These are phyloP conservation scores for Pisolithus tinctorius DNA, from an alignment of 768 basidiomycete species.

Conservation along the genomic window DNA sequence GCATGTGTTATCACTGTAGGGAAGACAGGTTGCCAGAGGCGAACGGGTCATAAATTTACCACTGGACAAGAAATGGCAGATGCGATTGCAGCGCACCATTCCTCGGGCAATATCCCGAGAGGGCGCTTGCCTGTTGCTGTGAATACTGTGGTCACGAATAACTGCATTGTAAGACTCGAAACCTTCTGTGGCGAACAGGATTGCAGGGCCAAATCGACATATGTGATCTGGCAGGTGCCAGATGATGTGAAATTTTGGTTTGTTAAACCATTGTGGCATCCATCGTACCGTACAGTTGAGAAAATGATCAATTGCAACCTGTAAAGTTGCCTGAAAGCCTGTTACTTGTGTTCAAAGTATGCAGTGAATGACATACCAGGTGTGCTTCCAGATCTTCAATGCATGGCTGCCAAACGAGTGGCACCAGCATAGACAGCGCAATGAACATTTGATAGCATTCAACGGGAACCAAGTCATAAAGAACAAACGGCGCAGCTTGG, in stretches of 20 bases:
- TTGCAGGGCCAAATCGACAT: too few relatives aligned
- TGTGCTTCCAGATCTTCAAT: conserved; percentile 30
- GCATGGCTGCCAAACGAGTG: conserved; percentile 34
- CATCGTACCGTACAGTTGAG: conserved; percentile 24
- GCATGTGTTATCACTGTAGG: too few relatives aligned
- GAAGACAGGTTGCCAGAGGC: too few relatives aligned
- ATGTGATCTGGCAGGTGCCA: conserved; percentile 33
- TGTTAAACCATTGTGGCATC: conserved; percentile 33
- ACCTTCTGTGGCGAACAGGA: conserved; percentile 34
- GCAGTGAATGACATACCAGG: conserved; percentile 28
- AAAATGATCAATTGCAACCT: conserved; percentile 30
- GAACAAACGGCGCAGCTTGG: too few relatives aligned
- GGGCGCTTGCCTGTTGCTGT: too few relatives aligned
- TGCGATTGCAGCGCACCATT: conserved; percentile 21
- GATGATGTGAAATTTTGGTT: conserved; percentile 39
- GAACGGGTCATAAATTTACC: too few relatives aligned
- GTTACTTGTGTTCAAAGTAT: neutral
- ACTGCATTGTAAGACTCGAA: conserved; percentile 38
- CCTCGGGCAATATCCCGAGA: conserved; percentile 25
- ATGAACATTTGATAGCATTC: too few relatives aligned
- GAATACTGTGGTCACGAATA: conserved; percentile 25
- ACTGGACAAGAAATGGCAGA: conserved; percentile 21
- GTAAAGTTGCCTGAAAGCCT: conserved; percentile 14
- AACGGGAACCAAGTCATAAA: too few relatives aligned
- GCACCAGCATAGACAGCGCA: too few relatives aligned